phyloP scores from a whole-genome alignment of 208 protist genomes.

The Leishmania turanica region DNA sequence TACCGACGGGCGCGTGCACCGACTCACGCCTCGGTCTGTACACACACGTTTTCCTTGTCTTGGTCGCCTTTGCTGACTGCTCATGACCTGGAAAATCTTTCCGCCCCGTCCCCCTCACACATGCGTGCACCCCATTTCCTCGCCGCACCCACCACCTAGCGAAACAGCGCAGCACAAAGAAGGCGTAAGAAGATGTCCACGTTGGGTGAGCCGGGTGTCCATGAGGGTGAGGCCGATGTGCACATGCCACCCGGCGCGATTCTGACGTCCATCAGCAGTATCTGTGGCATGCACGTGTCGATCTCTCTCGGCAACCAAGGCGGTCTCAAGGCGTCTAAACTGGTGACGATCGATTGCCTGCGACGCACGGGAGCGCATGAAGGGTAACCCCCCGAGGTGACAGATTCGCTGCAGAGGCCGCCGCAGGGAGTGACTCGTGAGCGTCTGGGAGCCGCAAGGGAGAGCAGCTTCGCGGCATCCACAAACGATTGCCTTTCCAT shows the following conservation, averaged over 20 bases:
- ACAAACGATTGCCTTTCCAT: not conserved
- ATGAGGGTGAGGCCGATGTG: not conserved
- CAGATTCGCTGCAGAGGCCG: not conserved
- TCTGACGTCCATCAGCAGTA: not conserved
- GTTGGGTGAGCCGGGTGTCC: not conserved
- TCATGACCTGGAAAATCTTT: not conserved
- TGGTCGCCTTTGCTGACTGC: not conserved
- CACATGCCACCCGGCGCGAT: not conserved
- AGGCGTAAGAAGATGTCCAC: not conserved
- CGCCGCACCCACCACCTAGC: not conserved
- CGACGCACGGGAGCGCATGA: not conserved
- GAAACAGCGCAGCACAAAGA: not conserved
- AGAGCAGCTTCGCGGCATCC: no score
- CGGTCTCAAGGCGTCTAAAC: not conserved
- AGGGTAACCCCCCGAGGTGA: not conserved
- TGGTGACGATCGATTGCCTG: not conserved
- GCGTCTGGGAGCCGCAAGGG: not conserved
- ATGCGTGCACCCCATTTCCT: not conserved
- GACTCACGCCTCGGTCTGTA: not conserved
- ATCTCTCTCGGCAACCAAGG: not conserved
- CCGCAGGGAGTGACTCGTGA: not conserved
- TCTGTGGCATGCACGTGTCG: not conserved
- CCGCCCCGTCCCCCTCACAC: not conserved
- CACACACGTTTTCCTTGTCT: not conserved
- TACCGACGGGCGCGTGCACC: not conserved